These are phyloP conservation scores for Cajanus cajan DNA, from an alignment of 306 rosid genomes.

Conservation along the genomic window DNA sequence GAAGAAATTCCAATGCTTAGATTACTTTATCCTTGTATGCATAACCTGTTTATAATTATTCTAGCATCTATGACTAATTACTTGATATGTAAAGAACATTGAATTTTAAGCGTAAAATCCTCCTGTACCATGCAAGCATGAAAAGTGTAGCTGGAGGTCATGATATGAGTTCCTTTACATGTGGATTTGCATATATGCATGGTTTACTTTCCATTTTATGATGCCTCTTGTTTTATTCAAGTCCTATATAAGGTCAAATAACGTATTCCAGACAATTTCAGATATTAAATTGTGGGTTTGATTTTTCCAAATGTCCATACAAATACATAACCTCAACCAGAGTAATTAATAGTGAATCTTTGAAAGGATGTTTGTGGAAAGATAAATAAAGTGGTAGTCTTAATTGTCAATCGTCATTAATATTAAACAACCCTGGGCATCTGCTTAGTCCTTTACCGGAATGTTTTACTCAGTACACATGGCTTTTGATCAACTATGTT, in stretches of 20 bases:
- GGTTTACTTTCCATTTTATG: not conserved
- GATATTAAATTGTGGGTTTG: not conserved
- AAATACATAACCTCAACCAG: not conserved
- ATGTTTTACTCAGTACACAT: not conserved
- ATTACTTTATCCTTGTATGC: not conserved
- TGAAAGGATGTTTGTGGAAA: not conserved
- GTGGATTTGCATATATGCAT: not conserved
- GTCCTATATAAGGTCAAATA: not conserved
- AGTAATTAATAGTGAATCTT: not conserved
- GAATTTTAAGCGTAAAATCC: not conserved
- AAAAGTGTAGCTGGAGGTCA: not conserved
- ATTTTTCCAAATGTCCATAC: not conserved
- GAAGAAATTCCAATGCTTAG: constrained; percentile 1
- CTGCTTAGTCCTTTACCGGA: constrained; percentile 3
- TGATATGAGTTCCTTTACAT: not conserved
- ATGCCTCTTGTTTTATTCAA: not conserved
- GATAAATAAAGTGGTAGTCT: constrained; percentile 10
- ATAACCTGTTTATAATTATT: not conserved
- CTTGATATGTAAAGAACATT: not conserved
- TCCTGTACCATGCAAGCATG: not conserved
- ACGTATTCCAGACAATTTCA: constrained; percentile 4
- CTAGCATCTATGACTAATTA: not conserved
- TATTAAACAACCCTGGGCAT: not conserved
- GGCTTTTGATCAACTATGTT: not conserved
- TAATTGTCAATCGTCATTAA: not conserved